Percentiles rank a stretch among this genome's conserved stretches.
Conservation (phyloP, 129 eudicot genomes). For the Lactuca sativa region DNA sequence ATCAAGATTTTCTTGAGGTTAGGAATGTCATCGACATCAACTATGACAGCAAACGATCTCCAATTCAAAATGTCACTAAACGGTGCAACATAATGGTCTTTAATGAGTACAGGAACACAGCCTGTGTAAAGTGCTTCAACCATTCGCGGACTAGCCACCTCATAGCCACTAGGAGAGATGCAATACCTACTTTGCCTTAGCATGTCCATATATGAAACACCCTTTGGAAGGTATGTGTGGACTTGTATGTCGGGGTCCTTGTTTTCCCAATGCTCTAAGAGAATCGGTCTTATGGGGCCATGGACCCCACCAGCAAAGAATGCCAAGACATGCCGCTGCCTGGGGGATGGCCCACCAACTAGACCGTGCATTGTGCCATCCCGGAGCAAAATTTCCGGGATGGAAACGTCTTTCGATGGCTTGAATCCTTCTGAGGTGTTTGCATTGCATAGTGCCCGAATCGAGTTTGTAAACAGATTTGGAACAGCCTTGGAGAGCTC, state of each 20-base stretch:
- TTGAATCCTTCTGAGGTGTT: constrained; percentile 52
- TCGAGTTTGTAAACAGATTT: constrained; percentile 40
- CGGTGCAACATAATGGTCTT: constrained; percentile 56
- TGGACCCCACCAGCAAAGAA: constrained; percentile 60
- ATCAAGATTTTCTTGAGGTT: constrained; percentile 51
- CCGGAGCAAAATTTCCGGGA: constrained; percentile 49
- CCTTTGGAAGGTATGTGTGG: constrained; percentile 47
- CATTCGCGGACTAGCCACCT: constrained; percentile 58
- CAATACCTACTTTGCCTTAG: constrained; percentile 45
- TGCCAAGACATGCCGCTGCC: constrained; percentile 37
- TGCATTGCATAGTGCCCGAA: constrained; percentile 56
- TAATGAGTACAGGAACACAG: constrained; percentile 66
- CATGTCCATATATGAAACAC: constrained; percentile 32
- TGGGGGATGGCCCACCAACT: constrained; percentile 36
- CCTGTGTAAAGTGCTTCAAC: constrained; percentile 55
- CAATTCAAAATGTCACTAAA: constrained; percentile 66
- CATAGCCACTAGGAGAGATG: constrained; percentile 55
- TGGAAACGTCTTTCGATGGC: constrained; percentile 49
- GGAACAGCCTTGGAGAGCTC: constrained; percentile 52
- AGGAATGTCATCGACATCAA: constrained; percentile 45
- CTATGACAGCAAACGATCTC: constrained; percentile 48
- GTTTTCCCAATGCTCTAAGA: constrained; percentile 50
- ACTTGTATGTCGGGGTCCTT: constrained; percentile 41
- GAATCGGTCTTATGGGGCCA: constrained; percentile 42
- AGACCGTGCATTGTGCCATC: constrained; percentile 37